A percentile compares a stretch with the other conserved stretches of the same genome.
These are phyloP conservation scores for Gossypium ekmanianum DNA, from an alignment of 345 rosid species.

Conservation along the genomic window DNA sequence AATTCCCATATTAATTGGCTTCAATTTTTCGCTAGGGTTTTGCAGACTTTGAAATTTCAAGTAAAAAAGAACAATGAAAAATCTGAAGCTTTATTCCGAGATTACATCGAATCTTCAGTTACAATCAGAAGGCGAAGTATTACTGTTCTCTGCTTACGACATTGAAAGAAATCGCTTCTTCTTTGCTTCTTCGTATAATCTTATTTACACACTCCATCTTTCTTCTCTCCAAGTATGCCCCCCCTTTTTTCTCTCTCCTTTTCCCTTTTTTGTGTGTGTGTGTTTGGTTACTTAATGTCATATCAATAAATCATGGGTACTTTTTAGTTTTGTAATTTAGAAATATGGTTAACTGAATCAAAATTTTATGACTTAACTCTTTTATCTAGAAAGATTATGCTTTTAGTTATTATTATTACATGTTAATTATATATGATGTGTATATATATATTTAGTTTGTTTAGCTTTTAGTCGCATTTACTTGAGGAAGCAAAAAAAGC, in stretches of 20 bases:
- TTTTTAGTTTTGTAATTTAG: background rate
- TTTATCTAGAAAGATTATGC: background rate
- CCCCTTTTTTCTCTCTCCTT: background rate
- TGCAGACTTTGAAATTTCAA: background rate
- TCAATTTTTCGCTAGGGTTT: slow-evolving; percentile 1
- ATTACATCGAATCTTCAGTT: slow-evolving; percentile 50
- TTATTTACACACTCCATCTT: slow-evolving; percentile 52
- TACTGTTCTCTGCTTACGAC: slow-evolving; percentile 66
- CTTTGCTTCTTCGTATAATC: slow-evolving; percentile 68
- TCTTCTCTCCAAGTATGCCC: slow-evolving; percentile 57
- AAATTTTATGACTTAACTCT: background rate
- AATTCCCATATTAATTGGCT: slow-evolving; percentile 8
- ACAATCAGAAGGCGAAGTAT: slow-evolving; percentile 46
- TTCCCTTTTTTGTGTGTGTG: too few species aligned
- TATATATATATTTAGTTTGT: background rate
- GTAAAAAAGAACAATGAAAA: slow-evolving; percentile 43
- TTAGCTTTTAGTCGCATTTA: background rate
- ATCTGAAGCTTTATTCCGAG: slow-evolving; percentile 67
- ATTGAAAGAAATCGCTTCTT: slow-evolving; percentile 76
- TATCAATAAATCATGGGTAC: background rate
- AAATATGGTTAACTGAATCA: background rate
- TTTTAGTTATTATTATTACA: background rate
- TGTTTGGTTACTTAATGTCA: background rate
- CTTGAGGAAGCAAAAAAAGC: background rate
- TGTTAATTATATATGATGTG: background rate